These are phyloP conservation scores for Penicillium salamii DNA, from an alignment of 495 filamentous ascomycete species.

Conservation along the genomic window DNA sequence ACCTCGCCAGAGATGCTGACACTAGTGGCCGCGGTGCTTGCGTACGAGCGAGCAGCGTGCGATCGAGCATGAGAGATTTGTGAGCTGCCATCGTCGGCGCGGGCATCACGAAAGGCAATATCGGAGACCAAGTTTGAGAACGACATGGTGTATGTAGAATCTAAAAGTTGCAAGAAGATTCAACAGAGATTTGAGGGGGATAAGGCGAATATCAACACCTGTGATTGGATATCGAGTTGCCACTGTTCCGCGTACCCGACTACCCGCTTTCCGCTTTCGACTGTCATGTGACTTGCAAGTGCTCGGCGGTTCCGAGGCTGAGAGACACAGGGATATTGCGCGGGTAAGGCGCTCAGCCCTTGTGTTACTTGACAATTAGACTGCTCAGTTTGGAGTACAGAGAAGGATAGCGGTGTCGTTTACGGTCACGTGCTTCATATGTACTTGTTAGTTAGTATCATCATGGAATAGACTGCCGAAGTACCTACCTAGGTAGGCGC, in stretches of 20 bases:
- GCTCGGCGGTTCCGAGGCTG: too few relatives aligned
- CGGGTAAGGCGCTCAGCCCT: too few relatives aligned
- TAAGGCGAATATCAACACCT: conserved; percentile 13
- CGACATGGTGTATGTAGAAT: conserved; percentile 58
- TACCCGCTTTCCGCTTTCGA: not conserved
- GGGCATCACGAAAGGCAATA: conserved; percentile 66
- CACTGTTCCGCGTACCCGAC: not conserved
- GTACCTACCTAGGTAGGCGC: too few relatives aligned
- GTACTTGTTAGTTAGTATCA: too few relatives aligned
- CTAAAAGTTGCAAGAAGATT: conserved; percentile 7
- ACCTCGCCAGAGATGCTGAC: conserved; percentile 92
- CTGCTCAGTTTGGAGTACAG: too few relatives aligned
- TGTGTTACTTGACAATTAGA: too few relatives aligned
- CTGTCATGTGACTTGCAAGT: too few relatives aligned
- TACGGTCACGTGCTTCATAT: too few relatives aligned
- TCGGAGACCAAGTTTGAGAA: conserved; percentile 90
- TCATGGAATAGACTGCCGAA: too few relatives aligned
- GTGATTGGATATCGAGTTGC: conserved; percentile 13
- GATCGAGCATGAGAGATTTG: conserved; percentile 73
- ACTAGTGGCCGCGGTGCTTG: conserved; percentile 88
- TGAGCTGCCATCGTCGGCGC: conserved; percentile 57
- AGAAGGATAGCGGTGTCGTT: too few relatives aligned
- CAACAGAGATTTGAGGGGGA: not conserved
- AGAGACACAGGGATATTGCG: too few relatives aligned
- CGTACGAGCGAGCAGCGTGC: conserved; percentile 66